These are phyloP conservation scores for Scleromitrula shiraiana DNA, from an alignment of 2,329 filamentous ascomycete genomes.

Conservation along the genomic window DNA sequence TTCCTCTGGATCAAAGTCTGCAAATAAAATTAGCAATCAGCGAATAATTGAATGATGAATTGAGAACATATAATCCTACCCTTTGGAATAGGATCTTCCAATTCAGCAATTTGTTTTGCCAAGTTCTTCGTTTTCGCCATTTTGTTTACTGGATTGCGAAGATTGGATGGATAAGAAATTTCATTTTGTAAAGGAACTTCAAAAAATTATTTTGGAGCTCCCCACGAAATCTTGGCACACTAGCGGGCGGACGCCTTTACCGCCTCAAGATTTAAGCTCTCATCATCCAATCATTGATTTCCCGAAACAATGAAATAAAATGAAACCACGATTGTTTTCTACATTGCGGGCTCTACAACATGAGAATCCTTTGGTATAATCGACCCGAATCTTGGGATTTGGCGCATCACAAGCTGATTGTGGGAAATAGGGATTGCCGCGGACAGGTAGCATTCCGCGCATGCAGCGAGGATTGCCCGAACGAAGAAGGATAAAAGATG, in stretches of 20 bases:
- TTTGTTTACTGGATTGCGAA: slow-evolving; percentile 10
- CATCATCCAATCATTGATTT: slow-evolving; percentile 12
- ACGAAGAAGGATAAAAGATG: slow-evolving; percentile 71
- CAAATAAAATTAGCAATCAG: slow-evolving; percentile 7
- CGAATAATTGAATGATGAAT: too few species aligned
- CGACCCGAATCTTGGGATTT: too few species aligned
- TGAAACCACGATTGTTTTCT: slow-evolving; percentile 44
- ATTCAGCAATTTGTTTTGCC: slow-evolving; percentile 52
- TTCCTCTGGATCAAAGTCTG: slow-evolving; percentile 35
- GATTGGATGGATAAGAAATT: slow-evolving; percentile 13
- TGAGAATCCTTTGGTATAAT: too few species aligned
- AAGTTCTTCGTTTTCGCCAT: slow-evolving; percentile 44
- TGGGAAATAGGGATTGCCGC: slow-evolving; percentile 65
- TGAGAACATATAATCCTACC: slow-evolving; percentile 44
- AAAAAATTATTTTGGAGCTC: slow-evolving; percentile 14
- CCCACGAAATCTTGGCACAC: slow-evolving; percentile 23
- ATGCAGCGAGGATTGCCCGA: slow-evolving; percentile 77
- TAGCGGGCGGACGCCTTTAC: slow-evolving; percentile 21
- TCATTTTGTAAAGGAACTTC: slow-evolving; percentile 10
- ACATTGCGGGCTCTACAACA: slow-evolving; percentile 50
- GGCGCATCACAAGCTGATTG: background rate
- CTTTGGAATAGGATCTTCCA: slow-evolving; percentile 48
- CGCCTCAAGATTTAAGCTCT: slow-evolving; percentile 5
- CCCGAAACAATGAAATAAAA: slow-evolving; percentile 14
- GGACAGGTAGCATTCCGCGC: slow-evolving; percentile 64